phyloP scores from a whole-genome alignment of 306 rosid species.

The Luffa acutangula region DNA sequence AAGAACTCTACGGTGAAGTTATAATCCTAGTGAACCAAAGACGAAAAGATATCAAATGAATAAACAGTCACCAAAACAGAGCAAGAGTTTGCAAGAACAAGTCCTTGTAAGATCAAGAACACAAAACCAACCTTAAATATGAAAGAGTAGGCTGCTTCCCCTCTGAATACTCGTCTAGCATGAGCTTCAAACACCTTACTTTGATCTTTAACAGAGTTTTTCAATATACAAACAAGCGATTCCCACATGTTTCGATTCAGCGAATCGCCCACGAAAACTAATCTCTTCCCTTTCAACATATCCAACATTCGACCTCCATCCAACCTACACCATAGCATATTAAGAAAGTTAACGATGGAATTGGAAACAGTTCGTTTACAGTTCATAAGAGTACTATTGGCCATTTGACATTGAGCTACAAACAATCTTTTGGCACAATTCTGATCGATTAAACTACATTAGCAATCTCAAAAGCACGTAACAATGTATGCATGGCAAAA shows the following conservation, averaged over 20 bases:
- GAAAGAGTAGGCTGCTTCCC: slow-evolving; percentile 84
- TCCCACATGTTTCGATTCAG: slow-evolving; percentile 99
- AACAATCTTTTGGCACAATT: not conserved
- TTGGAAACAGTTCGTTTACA: not conserved
- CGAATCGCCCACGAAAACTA: slow-evolving; percentile 97
- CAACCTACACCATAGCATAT: slow-evolving; percentile 26
- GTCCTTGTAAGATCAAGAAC: not conserved
- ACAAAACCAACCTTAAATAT: slow-evolving; percentile 46
- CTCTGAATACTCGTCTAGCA: slow-evolving; percentile 66
- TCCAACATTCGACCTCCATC: slow-evolving; percentile 61
- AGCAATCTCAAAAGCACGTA: not conserved
- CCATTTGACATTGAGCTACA: not conserved
- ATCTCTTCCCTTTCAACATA: slow-evolving; percentile 62
- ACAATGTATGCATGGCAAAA: not conserved
- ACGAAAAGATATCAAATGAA: not conserved
- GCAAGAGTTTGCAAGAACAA: not conserved
- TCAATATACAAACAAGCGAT: slow-evolving; percentile 79
- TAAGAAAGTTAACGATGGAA: not conserved
- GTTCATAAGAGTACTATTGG: not conserved
- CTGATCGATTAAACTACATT: not conserved
- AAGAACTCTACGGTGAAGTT: slow-evolving; percentile 74
- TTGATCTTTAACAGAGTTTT: slow-evolving; percentile 52
- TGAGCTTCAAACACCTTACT: slow-evolving; percentile 62
- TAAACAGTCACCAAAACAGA: not conserved
- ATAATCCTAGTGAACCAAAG: slow-evolving; percentile 45